These are phyloP conservation scores for Desmodesmus armatus DNA, from an alignment of 139 green algal genomes.

Conservation along the genomic window DNA sequence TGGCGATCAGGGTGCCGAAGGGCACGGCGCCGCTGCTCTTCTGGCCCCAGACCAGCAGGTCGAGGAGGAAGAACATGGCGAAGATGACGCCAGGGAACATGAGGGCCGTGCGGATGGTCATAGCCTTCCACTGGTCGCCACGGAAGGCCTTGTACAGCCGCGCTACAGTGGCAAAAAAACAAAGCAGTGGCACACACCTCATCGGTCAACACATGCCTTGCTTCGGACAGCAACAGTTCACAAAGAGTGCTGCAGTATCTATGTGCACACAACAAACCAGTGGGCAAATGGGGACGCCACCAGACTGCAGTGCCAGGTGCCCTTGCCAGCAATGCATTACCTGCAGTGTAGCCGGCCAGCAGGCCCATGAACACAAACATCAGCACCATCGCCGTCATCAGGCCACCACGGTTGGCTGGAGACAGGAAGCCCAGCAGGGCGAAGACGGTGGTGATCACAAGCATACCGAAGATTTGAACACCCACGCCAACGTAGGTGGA, in stretches of 20 bases:
- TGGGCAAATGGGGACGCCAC: too few species aligned
- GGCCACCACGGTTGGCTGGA: conserved; percentile 96
- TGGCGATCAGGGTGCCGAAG: conserved; percentile 95
- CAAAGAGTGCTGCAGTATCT: too few species aligned
- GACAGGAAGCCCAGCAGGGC: conserved; percentile 98
- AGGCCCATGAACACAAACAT: conserved; percentile 99
- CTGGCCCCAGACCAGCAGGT: conserved; percentile 96
- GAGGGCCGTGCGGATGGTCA: conserved; percentile 93
- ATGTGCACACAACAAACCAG: too few species aligned
- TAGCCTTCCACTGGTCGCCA: conserved; percentile 93
- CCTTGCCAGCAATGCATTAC: too few species aligned
- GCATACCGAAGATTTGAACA: conserved; percentile 95
- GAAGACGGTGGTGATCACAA: conserved; percentile 95
- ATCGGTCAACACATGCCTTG: too few species aligned
- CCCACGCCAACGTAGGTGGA: conserved; percentile 94
- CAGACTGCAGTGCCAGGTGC: too few species aligned
- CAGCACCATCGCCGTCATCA: conserved; percentile 93
- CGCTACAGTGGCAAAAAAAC: conserved; percentile 48
- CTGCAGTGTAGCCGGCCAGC: conserved; percentile 89
- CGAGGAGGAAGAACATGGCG: conserved; percentile 93
- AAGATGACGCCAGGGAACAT: conserved; percentile 83
- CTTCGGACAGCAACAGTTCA: too few species aligned
- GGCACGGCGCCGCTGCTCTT: conserved; percentile 93
- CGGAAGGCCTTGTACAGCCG: conserved; percentile 93
- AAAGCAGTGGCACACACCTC: conserved; percentile 62